Percentiles rank a stretch among this genome's conserved stretches.
These are phyloP conservation scores for Linum lewisii DNA, from an alignment of 345 rosid species.

Conservation along the genomic window DNA sequence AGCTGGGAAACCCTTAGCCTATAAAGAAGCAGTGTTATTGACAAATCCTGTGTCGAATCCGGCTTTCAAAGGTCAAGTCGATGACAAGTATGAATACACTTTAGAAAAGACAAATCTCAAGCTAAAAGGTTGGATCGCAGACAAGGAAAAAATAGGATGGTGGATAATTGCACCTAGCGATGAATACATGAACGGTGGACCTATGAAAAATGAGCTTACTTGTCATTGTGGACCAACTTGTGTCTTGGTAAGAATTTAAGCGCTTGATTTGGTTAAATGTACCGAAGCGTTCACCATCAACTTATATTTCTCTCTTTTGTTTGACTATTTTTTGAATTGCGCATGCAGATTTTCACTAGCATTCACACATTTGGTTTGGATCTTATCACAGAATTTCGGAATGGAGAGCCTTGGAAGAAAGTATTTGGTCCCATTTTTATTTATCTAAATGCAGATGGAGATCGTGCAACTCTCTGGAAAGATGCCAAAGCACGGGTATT, in stretches of 20 bases:
- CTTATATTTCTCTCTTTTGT: background rate
- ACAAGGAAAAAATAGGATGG: constrained; percentile 45
- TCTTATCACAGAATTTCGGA: constrained; percentile 29
- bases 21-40: constrained; percentile 75
- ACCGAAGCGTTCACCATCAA: background rate
- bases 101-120: constrained; percentile 40
- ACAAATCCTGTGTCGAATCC: constrained; percentile 43
- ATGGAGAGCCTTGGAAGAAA: constrained; percentile 71
- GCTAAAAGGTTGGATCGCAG: constrained; percentile 74
- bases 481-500: constrained; percentile 75
- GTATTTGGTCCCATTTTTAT: constrained; percentile 71
- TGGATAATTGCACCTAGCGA: constrained; percentile 82
- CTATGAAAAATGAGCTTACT: constrained; percentile 75
- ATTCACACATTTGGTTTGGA: constrained; percentile 63
- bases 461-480: constrained; percentile 36
- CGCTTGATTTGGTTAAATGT: no score
- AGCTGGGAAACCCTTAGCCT: constrained; percentile 40
- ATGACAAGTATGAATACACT: constrained; percentile 82
- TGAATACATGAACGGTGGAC: constrained; percentile 63
- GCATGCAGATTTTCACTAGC: constrained; percentile 76
- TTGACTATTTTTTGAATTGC: background rate
- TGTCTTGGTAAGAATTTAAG: constrained; percentile 37
- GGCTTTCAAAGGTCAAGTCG: constrained; percentile 60
- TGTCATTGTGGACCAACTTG: constrained; percentile 64
- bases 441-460: constrained; percentile 48